Percentiles rank a stretch among this genome's conserved stretches.
Evolutionary conservation across 768 basidiomycete genomes (phyloP).

Genomic region (Panaeolus papilionaceus): DNA sequence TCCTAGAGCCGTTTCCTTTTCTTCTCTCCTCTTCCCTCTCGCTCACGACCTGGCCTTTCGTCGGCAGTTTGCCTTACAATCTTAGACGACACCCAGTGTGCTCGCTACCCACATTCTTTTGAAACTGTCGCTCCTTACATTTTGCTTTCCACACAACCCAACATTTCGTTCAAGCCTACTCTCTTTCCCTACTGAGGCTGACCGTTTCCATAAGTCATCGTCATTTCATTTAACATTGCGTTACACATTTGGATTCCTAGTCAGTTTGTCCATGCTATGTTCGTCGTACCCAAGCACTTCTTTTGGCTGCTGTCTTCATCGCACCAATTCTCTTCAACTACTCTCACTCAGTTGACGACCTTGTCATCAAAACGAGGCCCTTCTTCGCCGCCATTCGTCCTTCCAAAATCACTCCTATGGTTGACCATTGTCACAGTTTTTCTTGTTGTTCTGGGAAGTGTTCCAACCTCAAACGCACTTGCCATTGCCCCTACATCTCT

Average conservation of each 20-base stretch:
- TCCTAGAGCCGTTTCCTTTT: constrained; percentile 4
- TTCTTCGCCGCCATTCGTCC: background rate
- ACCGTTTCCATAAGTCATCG: background rate
- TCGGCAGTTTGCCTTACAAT: background rate
- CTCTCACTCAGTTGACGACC: background rate
- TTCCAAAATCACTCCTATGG: background rate
- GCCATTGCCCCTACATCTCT: background rate
- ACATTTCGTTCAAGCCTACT: background rate
- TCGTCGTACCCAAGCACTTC: background rate
- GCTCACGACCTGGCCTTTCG: background rate
- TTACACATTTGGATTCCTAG: background rate
- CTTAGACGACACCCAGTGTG: constrained; percentile 9
- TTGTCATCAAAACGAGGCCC: background rate
- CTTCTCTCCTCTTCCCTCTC: background rate
- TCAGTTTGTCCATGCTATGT: background rate
- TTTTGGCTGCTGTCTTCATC: background rate
- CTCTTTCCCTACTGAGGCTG: background rate
- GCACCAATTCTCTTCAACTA: background rate
- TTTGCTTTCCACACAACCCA: background rate
- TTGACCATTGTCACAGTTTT: constrained; percentile 1
- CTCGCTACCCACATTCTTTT: constrained; percentile 11
- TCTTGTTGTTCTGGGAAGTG: background rate
- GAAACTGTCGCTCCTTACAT: constrained; percentile 1
- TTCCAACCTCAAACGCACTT: background rate
- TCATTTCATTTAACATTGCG: background rate